phyloP scores from a whole-genome alignment of 164 flowering plant genomes.

The Sedum album region DNA sequence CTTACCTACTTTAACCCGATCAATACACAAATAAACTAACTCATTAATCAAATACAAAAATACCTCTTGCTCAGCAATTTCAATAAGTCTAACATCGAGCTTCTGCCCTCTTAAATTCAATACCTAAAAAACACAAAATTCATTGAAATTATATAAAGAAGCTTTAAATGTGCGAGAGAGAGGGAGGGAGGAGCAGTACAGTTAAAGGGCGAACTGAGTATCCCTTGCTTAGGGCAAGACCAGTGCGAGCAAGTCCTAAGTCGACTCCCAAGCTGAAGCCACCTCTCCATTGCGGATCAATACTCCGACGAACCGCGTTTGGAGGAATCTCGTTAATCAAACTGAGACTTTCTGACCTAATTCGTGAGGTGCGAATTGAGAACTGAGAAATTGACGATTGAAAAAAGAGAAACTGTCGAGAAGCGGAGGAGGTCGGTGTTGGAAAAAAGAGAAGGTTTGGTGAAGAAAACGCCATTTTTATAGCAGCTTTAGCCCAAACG shows the following conservation, averaged over 20 bases:
- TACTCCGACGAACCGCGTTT: conserved; percentile 57
- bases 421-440: too few species aligned
- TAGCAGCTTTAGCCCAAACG: too few species aligned
- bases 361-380: too few species aligned
- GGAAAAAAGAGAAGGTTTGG: too few species aligned
- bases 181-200: conserved; percentile 23
- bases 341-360: neutral
- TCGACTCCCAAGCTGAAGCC: conserved; percentile 88
- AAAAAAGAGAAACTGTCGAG: too few species aligned
- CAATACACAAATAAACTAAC: too few species aligned
- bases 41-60: neutral
- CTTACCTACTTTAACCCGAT: neutral
- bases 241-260: conserved; percentile 72
- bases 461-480: too few species aligned
- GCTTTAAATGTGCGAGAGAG: conserved; percentile 5
- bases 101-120: conserved; percentile 65
- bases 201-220: conserved; percentile 71
- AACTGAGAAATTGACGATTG: too few species aligned
- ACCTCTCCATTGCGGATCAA: conserved; percentile 50
- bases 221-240: conserved; percentile 88
- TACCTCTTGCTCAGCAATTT: conserved; percentile 71
- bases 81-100: conserved; percentile 64
- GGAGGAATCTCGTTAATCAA: conserved; percentile 41
- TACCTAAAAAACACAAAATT: conserved; percentile 29
- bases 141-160: neutral